phyloP scores from a whole-genome alignment of 352 stramenopile species.

The Pythium rhizo-oryzae region DNA sequence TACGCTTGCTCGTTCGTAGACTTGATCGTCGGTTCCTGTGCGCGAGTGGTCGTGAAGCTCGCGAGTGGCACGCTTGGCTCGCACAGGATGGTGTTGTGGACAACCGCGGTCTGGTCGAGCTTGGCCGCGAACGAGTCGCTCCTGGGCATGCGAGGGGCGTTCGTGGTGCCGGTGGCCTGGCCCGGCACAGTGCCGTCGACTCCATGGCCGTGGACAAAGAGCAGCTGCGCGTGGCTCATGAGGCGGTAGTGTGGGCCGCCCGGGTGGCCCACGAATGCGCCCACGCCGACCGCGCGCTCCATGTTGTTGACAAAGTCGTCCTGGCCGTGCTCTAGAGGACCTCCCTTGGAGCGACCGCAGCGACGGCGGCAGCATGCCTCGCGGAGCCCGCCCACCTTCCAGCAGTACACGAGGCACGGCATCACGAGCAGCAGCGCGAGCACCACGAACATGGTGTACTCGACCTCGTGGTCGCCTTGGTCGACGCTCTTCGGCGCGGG shows the following conservation, averaged over 20 bases:
- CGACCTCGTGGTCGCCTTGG: not conserved
- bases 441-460: constrained; percentile 8
- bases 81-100: not conserved
- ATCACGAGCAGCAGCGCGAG: constrained; percentile 2
- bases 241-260: constrained; percentile 10
- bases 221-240: not conserved
- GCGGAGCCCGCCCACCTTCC: constrained; percentile 11
- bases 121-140: not conserved
- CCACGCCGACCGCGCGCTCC: not conserved
- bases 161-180: not conserved
- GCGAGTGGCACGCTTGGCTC: not conserved
- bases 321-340: not conserved
- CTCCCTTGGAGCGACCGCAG: not conserved
- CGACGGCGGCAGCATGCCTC: not conserved
- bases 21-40: not conserved
- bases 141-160: not conserved
- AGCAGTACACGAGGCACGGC: constrained; percentile 5
- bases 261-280: not conserved
- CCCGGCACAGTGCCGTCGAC: not conserved
- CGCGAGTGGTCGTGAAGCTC: not conserved
- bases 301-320: constrained; percentile 2
- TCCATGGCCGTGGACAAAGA: not conserved
- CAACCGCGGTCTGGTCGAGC: not conserved
- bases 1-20: not conserved
- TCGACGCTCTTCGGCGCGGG: not conserved